These are phyloP conservation scores for Dactylorhiza incarnata DNA, from an alignment of 106 monocot species.

Conservation along the genomic window DNA sequence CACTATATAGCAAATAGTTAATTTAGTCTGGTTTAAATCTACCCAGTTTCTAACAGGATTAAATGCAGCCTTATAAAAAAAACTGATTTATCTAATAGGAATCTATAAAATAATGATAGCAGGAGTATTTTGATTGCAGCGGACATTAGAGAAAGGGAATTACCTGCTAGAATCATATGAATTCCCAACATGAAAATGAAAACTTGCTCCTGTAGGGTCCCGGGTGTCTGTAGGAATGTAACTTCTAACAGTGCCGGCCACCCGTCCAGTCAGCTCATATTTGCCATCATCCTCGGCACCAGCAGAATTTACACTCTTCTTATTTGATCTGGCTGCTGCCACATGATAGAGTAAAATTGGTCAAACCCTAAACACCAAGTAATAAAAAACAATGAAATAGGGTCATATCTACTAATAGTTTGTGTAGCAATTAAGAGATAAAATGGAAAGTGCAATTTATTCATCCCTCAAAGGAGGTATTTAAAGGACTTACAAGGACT, in stretches of 20 bases:
- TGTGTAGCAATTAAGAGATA: not conserved
- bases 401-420: not conserved
- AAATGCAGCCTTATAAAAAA: not conserved
- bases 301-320: constrained; percentile 25
- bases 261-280: constrained; percentile 39
- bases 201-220: constrained; percentile 72
- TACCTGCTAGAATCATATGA: constrained; percentile 39
- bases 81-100: not conserved
- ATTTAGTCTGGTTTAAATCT: too few species aligned
- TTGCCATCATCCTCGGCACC: constrained; percentile 48
- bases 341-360: not conserved
- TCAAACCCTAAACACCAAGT: not conserved
- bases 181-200: constrained; percentile 88
- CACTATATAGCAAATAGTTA: not conserved
- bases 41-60: not conserved
- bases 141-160: not conserved
- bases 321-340: constrained; percentile 51
- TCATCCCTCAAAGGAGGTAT: too few species aligned
- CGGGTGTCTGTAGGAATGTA: constrained; percentile 75
- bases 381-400: not conserved
- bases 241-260: constrained; percentile 81
- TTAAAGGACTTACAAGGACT: too few species aligned
- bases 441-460: not conserved
- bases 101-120: not conserved
- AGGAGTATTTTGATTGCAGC: not conserved